Percentiles rank a stretch among this genome's conserved stretches.
Conservation (phyloP, 1,284 basidiomycete species). For the Sphaerobolus stellatus region DNA sequence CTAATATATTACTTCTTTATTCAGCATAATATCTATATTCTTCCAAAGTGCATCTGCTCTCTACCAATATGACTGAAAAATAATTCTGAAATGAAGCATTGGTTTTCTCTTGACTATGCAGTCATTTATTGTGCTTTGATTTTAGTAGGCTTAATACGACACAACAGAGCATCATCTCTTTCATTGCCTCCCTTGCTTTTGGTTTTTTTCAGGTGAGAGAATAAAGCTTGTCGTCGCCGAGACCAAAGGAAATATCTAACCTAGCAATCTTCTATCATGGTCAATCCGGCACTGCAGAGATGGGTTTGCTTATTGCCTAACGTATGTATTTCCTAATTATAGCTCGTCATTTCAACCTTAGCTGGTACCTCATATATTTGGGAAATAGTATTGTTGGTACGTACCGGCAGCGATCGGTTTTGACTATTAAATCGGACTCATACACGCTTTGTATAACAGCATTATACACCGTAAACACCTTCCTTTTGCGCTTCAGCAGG, state of each 20-base stretch:
- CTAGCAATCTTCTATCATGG: not conserved
- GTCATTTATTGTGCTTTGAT: constrained; percentile 1
- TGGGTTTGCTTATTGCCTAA: not conserved
- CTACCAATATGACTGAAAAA: too few species aligned
- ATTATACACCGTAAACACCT: too few species aligned
- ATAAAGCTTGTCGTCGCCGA: not conserved
- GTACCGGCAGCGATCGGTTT: too few species aligned
- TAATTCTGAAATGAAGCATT: not conserved
- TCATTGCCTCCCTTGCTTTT: constrained; percentile 2
- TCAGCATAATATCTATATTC: not conserved
- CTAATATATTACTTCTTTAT: too few species aligned
- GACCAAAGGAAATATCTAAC: not conserved
- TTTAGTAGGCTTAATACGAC: not conserved
- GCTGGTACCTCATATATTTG: too few species aligned
- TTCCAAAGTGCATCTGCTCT: constrained; percentile 8
- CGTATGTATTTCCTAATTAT: too few species aligned
- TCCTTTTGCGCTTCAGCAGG: too few species aligned
- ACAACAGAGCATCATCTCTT: not conserved
- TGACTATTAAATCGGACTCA: too few species aligned
- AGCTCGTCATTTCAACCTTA: too few species aligned
- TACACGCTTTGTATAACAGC: too few species aligned
- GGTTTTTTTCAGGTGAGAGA: constrained; percentile 7
- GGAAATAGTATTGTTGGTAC: too few species aligned
- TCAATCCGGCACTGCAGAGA: too few species aligned
- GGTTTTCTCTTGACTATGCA: not conserved